These are phyloP conservation scores for Talaromyces pinophilus DNA, from an alignment of 2,329 filamentous ascomycete species.

Conservation along the genomic window DNA sequence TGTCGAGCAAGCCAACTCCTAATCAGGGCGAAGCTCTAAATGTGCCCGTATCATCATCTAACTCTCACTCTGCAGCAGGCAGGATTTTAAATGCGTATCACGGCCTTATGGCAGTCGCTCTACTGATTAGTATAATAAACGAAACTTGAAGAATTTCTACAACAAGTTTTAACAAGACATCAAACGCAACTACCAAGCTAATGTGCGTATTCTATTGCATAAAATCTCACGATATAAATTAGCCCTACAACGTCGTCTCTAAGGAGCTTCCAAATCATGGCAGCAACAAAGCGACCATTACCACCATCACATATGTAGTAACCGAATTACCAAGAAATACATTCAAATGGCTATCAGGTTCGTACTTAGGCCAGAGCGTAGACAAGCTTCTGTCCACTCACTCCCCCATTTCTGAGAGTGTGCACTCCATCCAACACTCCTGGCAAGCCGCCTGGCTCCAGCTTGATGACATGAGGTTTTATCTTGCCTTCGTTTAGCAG, in stretches of 20 bases:
- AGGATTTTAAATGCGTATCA: not conserved
- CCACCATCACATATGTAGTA: not conserved
- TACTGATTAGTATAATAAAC: not conserved
- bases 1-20: not conserved
- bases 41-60: not conserved
- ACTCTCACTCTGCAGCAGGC: not conserved
- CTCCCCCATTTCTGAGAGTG: constrained; percentile 22
- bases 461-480: constrained; percentile 12
- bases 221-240: not conserved
- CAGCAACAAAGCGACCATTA: not conserved
- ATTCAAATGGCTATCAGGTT: not conserved
- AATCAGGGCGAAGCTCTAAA: not conserved
- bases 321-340: not conserved
- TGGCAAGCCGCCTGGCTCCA: constrained; percentile 37
- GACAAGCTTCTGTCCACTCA: constrained; percentile 27
- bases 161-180: not conserved
- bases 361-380: not conserved
- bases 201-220: not conserved
- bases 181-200: not conserved
- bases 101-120: not conserved
- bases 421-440: constrained; percentile 25
- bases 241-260: not conserved
- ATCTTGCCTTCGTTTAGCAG: constrained; percentile 19
- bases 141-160: not conserved
- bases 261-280: not conserved